phyloP scores from a whole-genome alignment of 306 rosid species.

The Psophocarpus tetragonolobus region DNA sequence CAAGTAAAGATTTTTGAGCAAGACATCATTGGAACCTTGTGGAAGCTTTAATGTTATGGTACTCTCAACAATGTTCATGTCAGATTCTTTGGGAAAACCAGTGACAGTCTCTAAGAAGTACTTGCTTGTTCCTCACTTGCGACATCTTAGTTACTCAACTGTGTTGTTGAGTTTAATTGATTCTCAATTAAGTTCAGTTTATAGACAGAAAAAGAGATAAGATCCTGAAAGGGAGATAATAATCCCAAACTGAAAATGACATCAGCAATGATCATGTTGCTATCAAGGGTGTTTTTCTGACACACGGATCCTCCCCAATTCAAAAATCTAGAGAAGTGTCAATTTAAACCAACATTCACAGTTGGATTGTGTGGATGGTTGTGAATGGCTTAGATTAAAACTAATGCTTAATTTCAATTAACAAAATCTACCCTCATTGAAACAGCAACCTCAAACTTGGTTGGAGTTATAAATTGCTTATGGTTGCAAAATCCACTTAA shows the following conservation, averaged over 20 bases:
- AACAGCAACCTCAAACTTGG: no score
- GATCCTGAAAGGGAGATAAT: background rate
- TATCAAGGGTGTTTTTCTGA: background rate
- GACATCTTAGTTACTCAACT: constrained; percentile 18
- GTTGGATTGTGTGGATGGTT: no score
- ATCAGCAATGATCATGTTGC: background rate
- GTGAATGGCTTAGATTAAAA: no score
- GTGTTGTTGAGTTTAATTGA: background rate
- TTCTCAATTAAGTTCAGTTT: background rate
- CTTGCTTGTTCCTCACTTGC: constrained; percentile 34
- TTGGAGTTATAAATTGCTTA: no score
- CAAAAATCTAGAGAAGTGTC: no score
- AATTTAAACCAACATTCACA: no score
- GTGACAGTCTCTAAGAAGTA: constrained; percentile 20
- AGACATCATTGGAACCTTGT: constrained; percentile 27
- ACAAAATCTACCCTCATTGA: no score
- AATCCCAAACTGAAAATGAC: background rate
- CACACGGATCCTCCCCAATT: no score
- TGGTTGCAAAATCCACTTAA: no score
- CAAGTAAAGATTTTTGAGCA: constrained; percentile 36
- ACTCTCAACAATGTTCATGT: constrained; percentile 28
- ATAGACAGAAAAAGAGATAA: background rate
- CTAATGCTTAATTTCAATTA: no score
- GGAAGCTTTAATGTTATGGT: constrained; percentile 31
- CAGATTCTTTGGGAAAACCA: constrained; percentile 41